A percentile compares a stretch with the other conserved stretches of the same genome.
Conservation (phyloP, 441 rosid species). For the Geranium incanum region DNA sequence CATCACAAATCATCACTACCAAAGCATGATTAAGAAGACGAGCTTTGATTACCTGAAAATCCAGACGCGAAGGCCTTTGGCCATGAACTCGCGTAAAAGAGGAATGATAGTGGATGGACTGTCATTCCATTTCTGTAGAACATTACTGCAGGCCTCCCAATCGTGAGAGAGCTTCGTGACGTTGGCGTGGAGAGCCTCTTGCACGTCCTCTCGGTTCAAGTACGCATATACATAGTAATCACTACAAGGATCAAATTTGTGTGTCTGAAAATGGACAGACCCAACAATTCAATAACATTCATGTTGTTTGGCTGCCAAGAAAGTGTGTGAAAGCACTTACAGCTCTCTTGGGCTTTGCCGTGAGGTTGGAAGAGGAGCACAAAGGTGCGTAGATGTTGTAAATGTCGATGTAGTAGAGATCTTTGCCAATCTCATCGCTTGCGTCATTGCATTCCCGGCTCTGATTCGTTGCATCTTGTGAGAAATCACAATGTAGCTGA, state of each 20-base stretch:
- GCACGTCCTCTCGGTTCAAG: conserved; percentile 58
- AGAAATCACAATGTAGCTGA: no score
- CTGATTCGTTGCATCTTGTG: no score
- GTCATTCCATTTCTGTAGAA: conserved; percentile 41
- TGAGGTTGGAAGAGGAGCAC: conserved; percentile 26
- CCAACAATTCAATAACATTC: no score
- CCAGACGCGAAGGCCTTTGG: conserved; percentile 48
- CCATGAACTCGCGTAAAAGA: conserved; percentile 45
- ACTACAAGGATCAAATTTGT: conserved; percentile 54
- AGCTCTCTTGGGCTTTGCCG: conserved; percentile 37
- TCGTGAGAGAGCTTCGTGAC: conserved; percentile 54
- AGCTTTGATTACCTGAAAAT: not conserved
- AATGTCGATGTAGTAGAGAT: not conserved
- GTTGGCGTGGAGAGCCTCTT: conserved; percentile 74
- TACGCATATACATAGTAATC: conserved; percentile 57
- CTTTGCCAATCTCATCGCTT: no score
- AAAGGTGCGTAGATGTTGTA: conserved; percentile 15
- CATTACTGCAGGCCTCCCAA: conserved; percentile 62
- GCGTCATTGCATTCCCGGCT: no score
- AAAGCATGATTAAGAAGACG: no score
- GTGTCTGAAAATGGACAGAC: no score
- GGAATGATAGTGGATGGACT: conserved; percentile 59
- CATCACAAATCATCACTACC: no score
- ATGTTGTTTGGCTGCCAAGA: no score
- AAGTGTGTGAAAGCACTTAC: no score